Evolutionary conservation across 176 grass and related monocot species (phyloP), one percentile per base, ranked within the genome.

Genomic region (Areca catechu): DNA sequence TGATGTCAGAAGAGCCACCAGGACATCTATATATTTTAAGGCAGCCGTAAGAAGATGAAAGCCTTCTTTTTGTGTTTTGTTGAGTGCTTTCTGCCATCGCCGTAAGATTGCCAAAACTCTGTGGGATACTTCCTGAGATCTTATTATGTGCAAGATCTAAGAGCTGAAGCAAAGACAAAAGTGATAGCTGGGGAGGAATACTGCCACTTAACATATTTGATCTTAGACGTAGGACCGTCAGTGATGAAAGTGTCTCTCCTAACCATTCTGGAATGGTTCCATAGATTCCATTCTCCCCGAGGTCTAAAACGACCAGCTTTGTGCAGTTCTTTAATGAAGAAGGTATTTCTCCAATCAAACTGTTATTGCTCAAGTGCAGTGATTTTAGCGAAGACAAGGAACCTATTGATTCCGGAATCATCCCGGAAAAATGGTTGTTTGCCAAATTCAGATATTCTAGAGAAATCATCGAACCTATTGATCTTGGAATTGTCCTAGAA

Each of bases 81-180:
- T 54, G 60, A 37, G 61, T 1, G 23, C 27, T 0, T 5, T 29
- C 5, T 5, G 22, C 75, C 85, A 95, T 95, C 7, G 81, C 66
- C 7, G n/a, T 30, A 15, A 89, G 3, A 18, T 78, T 85, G 37
- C 78, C 68, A 19, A 95, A 77, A 20, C 73, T 56, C 23, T 5
- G 49, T 3, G 89, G 85, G 14, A 95, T 89, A 1, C 1, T 1
- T 52, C 85, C 85, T 4, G 57, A 68, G 4, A 95, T 61, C 10
- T 72, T 72, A n/a, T 95, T 95, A 5, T 79, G 12, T 0, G 85
- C 65, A 47, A 89, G 22, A 57, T 83, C 85, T 24, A 95, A 27
- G 52, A 95, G 49, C 57, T 85, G 89, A 48, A 95, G 85, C 0
- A 74, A 62, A 4, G 16, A 0, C 0, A 95, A 82, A 9, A 15